Conservation (phyloP, 345 rosid species). For the Toxicodendron radicans region DNA sequence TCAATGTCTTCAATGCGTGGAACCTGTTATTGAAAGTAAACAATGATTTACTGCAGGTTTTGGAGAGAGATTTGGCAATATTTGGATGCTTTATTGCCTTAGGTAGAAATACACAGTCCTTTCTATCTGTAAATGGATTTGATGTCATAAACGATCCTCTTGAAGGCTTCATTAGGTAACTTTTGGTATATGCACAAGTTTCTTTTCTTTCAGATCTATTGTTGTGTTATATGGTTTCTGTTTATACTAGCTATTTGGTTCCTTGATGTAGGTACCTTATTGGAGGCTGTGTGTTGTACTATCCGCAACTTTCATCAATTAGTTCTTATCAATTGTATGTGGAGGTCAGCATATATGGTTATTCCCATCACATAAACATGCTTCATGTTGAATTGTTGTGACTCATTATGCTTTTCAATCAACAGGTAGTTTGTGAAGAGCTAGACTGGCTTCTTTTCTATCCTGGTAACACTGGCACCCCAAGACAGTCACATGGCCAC, state of each 20-base stretch:
- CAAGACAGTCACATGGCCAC: constrained; percentile 56
- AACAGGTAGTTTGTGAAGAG: constrained; percentile 93
- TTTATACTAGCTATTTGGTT: constrained; percentile 17
- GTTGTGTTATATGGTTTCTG: constrained; percentile 14
- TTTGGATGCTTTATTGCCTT: constrained; percentile 97
- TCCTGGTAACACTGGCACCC: constrained; percentile 40
- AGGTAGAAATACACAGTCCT: constrained; percentile 78
- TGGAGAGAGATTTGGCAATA: constrained; percentile 95
- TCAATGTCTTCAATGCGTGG: background rate
- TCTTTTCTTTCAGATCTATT: constrained; percentile 13
- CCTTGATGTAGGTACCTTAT: constrained; percentile 64
- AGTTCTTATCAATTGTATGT: constrained; percentile 96
- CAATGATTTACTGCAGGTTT: constrained; percentile 57
- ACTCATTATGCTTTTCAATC: constrained; percentile 24
- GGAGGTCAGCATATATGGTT: constrained; percentile 61
- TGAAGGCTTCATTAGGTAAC: constrained; percentile 80
- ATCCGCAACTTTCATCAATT: constrained; percentile 92
- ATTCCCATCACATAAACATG: constrained; percentile 16
- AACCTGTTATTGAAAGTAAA: constrained; percentile 17
- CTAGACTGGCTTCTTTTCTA: constrained; percentile 93
- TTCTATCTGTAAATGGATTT: constrained; percentile 75
- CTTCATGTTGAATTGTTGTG: constrained; percentile 14
- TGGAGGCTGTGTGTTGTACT: constrained; percentile 89
- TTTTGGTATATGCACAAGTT: constrained; percentile 11
- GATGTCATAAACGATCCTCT: constrained; percentile 55